Conservation (phyloP, 208 protist species). For the Acanthamoeba culbertsoni region DNA sequence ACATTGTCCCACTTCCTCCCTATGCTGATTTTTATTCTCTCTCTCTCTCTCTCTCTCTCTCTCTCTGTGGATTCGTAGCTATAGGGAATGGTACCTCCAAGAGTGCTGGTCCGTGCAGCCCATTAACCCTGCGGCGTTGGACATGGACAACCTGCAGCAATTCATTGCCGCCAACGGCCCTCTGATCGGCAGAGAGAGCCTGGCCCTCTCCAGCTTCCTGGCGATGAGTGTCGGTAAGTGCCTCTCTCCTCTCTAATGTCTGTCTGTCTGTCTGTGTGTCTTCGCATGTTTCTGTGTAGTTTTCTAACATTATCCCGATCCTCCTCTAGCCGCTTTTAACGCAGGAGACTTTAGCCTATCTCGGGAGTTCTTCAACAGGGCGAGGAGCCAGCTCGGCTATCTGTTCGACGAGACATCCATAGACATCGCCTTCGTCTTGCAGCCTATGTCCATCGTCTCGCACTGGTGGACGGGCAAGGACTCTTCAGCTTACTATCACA, state of each 20-base stretch:
- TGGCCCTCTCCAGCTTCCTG: not conserved
- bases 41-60: too few species aligned
- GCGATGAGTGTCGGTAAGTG: constrained; percentile 5
- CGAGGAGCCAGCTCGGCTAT: not conserved
- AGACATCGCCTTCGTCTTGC: not conserved
- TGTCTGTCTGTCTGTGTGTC: not conserved
- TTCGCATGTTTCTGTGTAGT: not conserved
- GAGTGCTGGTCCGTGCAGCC: constrained; percentile 7
- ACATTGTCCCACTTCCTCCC: too few species aligned
- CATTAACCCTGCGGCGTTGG: not conserved
- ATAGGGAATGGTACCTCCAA: not conserved
- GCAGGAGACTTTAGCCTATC: not conserved
- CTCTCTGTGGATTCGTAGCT: too few species aligned
- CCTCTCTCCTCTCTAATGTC: not conserved
- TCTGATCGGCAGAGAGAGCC: not conserved
- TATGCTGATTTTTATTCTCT: too few species aligned
- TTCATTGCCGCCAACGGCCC: not conserved
- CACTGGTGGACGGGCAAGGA: constrained; percentile 21
- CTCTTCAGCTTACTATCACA: constrained; percentile 13
- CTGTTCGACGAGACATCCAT: not conserved
- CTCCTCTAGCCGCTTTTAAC: constrained; percentile 17
- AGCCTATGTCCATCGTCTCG: not conserved
- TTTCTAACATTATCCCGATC: not conserved
- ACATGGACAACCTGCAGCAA: not conserved
- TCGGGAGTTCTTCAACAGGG: not conserved